Evolutionary conservation across 1,139 yeast species (phyloP).

Genomic region (Lodderomyces jiufengensis): DNA sequence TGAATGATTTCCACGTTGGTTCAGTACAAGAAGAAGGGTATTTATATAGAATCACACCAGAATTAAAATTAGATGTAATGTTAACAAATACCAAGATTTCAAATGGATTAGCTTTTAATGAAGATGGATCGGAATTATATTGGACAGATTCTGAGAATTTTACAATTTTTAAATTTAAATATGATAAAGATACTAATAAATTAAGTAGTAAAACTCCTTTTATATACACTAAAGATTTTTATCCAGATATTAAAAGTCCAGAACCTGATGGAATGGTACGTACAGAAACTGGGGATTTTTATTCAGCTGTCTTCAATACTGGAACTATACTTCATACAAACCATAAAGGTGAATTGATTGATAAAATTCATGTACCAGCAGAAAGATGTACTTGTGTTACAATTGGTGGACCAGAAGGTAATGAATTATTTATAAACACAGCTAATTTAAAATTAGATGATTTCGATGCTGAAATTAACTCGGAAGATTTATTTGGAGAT

Average conservation of each 20-base stretch:
- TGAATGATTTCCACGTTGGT: constrained; percentile 52
- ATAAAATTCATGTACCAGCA: constrained; percentile 58
- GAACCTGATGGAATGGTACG: constrained; percentile 85
- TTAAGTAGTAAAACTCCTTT: constrained; percentile 43
- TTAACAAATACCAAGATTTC: constrained; percentile 46
- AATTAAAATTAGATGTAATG: constrained; percentile 31
- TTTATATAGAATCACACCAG: constrained; percentile 40
- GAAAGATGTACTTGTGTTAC: constrained; percentile 64
- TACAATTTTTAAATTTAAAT: constrained; percentile 61
- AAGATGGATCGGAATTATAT: constrained; percentile 48
- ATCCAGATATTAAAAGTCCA: constrained; percentile 23
- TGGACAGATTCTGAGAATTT: constrained; percentile 70
- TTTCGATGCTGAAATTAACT: constrained; percentile 23
- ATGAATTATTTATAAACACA: constrained; percentile 65
- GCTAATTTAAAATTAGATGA: constrained; percentile 51
- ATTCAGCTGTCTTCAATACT: constrained; percentile 67
- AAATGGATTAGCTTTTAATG: constrained; percentile 77
- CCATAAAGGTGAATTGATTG: constrained; percentile 47
- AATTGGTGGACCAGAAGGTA: constrained; percentile 59
- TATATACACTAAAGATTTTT: constrained; percentile 36
- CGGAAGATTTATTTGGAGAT: constrained; percentile 40
- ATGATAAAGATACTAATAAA: constrained; percentile 43
- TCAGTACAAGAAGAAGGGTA: constrained; percentile 36
- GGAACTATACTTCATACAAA: constrained; percentile 52
- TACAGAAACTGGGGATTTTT: constrained; percentile 59